Percentiles rank a stretch among this genome's conserved stretches.
Evolutionary conservation across 169 alveolate species (phyloP).

Genomic region (Besnoitia besnoiti): DNA sequence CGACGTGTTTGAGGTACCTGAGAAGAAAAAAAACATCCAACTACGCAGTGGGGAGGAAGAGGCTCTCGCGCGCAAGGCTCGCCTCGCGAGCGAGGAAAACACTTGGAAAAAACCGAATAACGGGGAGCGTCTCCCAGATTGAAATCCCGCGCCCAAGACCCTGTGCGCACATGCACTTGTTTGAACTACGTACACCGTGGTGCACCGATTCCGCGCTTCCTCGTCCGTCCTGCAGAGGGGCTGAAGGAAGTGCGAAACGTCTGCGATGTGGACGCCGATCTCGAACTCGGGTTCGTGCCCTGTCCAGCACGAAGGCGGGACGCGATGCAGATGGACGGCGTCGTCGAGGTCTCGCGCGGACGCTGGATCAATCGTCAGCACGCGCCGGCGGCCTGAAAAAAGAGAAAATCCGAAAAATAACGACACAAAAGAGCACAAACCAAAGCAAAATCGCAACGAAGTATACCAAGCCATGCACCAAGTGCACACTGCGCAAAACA

Average conservation of each 20-base stretch:
- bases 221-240: constrained; percentile 90
- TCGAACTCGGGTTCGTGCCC: constrained; percentile 68
- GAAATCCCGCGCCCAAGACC: not conserved
- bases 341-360: constrained; percentile 82
- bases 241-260: constrained; percentile 92
- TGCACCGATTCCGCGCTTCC: constrained; percentile 93
- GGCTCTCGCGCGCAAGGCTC: too few species aligned
- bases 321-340: constrained; percentile 69
- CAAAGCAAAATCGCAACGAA: too few species aligned
- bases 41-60: not conserved
- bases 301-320: not conserved
- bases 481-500: too few species aligned
- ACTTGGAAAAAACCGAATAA: too few species aligned
- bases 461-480: too few species aligned
- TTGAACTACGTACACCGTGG: constrained; percentile 85
- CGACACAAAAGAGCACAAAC: too few species aligned
- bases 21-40: not conserved
- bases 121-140: too few species aligned
- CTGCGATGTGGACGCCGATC: constrained; percentile 97
- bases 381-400: constrained; percentile 21
- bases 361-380: constrained; percentile 79
- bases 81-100: too few species aligned
- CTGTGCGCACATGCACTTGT: not conserved
- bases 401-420: too few species aligned
- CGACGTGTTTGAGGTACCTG: constrained; percentile 43